Percentiles rank a stretch among this genome's conserved stretches.
Conservation (phyloP, 2,329 filamentous ascomycete species). For the Graphiopsis chlorocephala region DNA sequence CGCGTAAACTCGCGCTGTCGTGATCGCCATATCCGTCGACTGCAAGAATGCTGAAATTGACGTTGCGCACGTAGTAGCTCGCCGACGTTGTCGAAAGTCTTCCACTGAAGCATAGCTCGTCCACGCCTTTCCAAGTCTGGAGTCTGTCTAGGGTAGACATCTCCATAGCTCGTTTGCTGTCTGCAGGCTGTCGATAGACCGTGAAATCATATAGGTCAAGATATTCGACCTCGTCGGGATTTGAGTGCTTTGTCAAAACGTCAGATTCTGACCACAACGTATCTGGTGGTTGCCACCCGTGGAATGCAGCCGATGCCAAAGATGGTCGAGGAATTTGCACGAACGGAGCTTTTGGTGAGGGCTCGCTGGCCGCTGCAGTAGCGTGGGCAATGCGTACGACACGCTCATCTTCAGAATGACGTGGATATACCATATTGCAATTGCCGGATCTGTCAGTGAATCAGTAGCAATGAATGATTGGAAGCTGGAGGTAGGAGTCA, state of each 20-base stretch:
- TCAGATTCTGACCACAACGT: neutral
- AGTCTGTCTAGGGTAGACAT: constrained; percentile 57
- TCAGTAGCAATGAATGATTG: neutral
- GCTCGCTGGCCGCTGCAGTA: neutral
- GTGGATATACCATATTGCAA: neutral
- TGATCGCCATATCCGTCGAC: constrained; percentile 64
- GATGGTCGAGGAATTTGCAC: neutral
- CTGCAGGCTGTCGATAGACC: constrained; percentile 18
- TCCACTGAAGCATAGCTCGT: constrained; percentile 59
- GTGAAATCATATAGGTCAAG: constrained; percentile 22
- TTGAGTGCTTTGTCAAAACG: neutral
- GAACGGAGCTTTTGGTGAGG: neutral
- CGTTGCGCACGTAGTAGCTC: constrained; percentile 52
- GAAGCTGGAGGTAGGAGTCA: neutral
- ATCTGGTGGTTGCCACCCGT: constrained; percentile 12
- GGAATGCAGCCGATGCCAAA: neutral
- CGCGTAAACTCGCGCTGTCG: constrained; percentile 40
- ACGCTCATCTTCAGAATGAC: neutral
- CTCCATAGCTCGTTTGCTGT: constrained; percentile 43
- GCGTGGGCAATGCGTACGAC: neutral
- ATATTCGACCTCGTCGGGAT: neutral
- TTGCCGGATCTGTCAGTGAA: neutral
- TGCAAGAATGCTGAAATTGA: constrained; percentile 59
- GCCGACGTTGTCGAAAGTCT: constrained; percentile 47
- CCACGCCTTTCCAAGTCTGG: constrained; percentile 38